Conservation (phyloP, 495 filamentous ascomycete genomes). For the Aspergillus conjunctus region DNA sequence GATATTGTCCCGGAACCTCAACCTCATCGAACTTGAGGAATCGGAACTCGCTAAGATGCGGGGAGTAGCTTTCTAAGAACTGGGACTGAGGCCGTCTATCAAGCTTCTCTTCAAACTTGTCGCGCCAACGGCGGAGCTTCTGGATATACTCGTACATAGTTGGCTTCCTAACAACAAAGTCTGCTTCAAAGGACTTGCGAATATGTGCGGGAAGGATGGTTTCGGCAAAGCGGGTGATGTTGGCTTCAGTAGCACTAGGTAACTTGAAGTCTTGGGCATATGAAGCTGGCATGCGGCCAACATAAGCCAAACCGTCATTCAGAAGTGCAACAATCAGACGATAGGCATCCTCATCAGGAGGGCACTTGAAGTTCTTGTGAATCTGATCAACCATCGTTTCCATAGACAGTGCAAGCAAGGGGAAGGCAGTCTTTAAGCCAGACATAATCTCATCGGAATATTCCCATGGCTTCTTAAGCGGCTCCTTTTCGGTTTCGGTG, state of each 20-base stretch:
- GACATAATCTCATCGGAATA: slow-evolving; percentile 93
- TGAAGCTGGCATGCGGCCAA: slow-evolving; percentile 79
- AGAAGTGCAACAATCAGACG: slow-evolving; percentile 95
- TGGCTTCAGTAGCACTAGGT: slow-evolving; percentile 85
- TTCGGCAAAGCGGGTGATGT: slow-evolving; percentile 95
- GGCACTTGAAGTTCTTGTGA: slow-evolving; percentile 97
- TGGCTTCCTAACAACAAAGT: slow-evolving; percentile 91
- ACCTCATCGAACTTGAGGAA: slow-evolving; percentile 99
- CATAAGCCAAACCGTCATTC: slow-evolving; percentile 87
- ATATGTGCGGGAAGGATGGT: slow-evolving; percentile 93
- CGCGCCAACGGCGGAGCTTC: slow-evolving; percentile 92
- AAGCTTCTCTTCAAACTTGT: slow-evolving; percentile 97
- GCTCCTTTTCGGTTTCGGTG: slow-evolving; percentile 42
- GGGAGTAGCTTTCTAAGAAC: slow-evolving; percentile 77
- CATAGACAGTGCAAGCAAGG: slow-evolving; percentile 93
- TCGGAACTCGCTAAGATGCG: slow-evolving; percentile 90
- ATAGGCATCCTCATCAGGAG: slow-evolving; percentile 97
- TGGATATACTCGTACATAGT: slow-evolving; percentile 98
- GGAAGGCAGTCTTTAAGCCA: slow-evolving; percentile 92
- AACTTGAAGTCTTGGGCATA: slow-evolving; percentile 92
- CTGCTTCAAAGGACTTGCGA: slow-evolving; percentile 88
- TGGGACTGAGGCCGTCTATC: slow-evolving; percentile 76
- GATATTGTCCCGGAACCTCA: slow-evolving; percentile 95
- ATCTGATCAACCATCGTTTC: slow-evolving; percentile 99
- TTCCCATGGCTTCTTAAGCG: slow-evolving; percentile 86